Percentiles rank a stretch among this genome's conserved stretches.
Evolutionary conservation across 805 yeast species (phyloP).

Genomic region (Zygoascus tannicola): DNA sequence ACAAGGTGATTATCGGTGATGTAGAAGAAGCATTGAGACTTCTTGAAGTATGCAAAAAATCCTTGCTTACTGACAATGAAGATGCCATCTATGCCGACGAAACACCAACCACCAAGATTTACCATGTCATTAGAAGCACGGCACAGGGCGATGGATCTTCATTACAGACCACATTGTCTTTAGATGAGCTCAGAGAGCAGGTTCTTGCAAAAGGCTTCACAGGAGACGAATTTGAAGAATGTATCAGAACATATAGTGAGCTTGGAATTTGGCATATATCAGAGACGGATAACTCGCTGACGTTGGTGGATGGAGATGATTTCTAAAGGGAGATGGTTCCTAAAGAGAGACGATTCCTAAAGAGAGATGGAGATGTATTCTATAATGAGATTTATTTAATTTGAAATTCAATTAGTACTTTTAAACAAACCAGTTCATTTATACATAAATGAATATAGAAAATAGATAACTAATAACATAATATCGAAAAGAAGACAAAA

Average conservation of each 20-base stretch:
- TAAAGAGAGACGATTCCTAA: too few species aligned
- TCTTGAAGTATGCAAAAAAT: constrained; percentile 75
- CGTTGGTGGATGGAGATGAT: constrained; percentile 12
- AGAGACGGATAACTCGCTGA: constrained; percentile 40
- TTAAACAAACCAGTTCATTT: too few species aligned
- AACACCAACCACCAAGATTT: constrained; percentile 59
- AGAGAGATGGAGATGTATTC: too few species aligned
- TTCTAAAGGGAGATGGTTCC: too few species aligned
- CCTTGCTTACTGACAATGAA: constrained; percentile 47
- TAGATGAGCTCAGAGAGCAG: constrained; percentile 48
- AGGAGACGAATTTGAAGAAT: constrained; percentile 61
- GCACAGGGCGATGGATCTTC: constrained; percentile 35
- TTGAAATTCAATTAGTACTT: too few species aligned
- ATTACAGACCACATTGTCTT: constrained; percentile 30
- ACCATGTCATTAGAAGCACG: constrained; percentile 56
- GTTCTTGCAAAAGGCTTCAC: constrained; percentile 79
- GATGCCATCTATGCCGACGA: constrained; percentile 45
- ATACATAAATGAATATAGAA: background rate
- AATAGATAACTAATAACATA: background rate
- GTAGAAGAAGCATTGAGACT: constrained; percentile 94
- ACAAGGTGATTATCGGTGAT: constrained; percentile 62
- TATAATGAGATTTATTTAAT: too few species aligned
- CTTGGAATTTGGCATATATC: constrained; percentile 69
- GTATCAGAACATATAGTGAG: constrained; percentile 63
- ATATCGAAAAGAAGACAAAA: background rate